Percentiles rank a stretch among this genome's conserved stretches.
Evolutionary conservation across 2,329 filamentous ascomycete species (phyloP).

Genomic region (Colletotrichum liriopes): DNA sequence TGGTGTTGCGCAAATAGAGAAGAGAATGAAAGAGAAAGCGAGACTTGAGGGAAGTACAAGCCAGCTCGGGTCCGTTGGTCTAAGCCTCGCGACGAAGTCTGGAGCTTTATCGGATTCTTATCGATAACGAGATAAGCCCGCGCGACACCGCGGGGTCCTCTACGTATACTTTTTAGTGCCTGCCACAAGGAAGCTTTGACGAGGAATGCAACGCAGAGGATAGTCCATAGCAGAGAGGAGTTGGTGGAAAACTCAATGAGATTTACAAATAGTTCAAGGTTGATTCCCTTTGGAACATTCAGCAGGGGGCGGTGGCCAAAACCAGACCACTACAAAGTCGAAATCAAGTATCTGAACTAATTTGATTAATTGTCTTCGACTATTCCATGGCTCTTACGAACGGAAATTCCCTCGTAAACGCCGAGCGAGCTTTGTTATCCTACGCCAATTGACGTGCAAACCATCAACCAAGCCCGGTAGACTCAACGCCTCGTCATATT

Average conservation of each 20-base stretch:
- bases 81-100: slow-evolving; percentile 39
- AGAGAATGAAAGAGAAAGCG: not conserved
- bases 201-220: not conserved
- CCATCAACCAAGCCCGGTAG: slow-evolving; percentile 30
- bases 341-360: slow-evolving; percentile 1
- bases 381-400: slow-evolving; percentile 38
- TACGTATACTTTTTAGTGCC: not conserved
- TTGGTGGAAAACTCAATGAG: no score
- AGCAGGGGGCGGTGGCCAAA: not conserved
- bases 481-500: slow-evolving; percentile 40
- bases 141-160: not conserved
- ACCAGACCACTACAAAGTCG: not conserved
- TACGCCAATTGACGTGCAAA: slow-evolving; percentile 33
- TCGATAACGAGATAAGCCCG: slow-evolving; percentile 35
- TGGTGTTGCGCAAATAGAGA: slow-evolving; percentile 38
- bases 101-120: slow-evolving; percentile 42
- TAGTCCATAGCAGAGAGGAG: not conserved
- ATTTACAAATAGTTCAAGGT: not conserved
- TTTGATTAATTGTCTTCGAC: slow-evolving; percentile 25
- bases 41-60: slow-evolving; percentile 10
- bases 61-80: slow-evolving; percentile 12
- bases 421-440: slow-evolving; percentile 29
- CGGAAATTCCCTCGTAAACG: slow-evolving; percentile 39
- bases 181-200: not conserved
- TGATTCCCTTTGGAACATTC: not conserved